Base-by-base conservation (phyloP, 2,329 filamentous ascomycete species). In the Leptographium lundbergii region DNA sequence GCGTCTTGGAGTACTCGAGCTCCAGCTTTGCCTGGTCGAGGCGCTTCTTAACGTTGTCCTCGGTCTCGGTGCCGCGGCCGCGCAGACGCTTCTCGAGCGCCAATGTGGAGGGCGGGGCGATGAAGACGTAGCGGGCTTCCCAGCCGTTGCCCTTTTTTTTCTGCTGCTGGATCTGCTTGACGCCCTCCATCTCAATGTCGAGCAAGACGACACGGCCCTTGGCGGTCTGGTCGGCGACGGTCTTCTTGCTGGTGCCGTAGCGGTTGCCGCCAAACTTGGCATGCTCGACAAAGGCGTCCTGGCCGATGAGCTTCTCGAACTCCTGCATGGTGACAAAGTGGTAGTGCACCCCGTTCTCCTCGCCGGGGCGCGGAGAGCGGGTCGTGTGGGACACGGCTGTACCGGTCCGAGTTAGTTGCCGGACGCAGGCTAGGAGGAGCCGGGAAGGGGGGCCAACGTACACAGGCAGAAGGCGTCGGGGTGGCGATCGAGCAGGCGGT, bases 131-230 rank as follows among this genome's bases (percentile, higher is more conserved):
- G 59, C 89, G 84, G 9, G 90, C 88, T 65, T 79, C 79, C 56
- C 86, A 88, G 62, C 81, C 80, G 72, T 91, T 90, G 68, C 56
- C 58, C 56, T 57, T 36, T 10, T 17, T 6, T 48, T 60, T 61
- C 54, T 64, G 60, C 29, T 59, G n/a, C 59, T 65, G 62, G 39
- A 96, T 88, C 74, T 96, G 91, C 77, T 96, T 96, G 60, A 96
- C 91, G 61, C 91, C 91, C 81, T 96, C 91, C 89, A 96, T 96
- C 79, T 96, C 92, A 69, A 96, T 97, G 71, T 97, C 92, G 65
- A 96, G 76, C 54, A 96, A 84, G 62, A 91, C 92, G 50, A 91
- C 82, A 67, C 79, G 80, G 22, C 85, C 86, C 73, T 85, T 82
- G 61, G 82, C 80, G 2, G 81, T 81, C 70, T 91, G 85, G 67